Conservation (phyloP, 2,329 filamentous ascomycete genomes). For the Colletotrichum lindemuthianum region DNA sequence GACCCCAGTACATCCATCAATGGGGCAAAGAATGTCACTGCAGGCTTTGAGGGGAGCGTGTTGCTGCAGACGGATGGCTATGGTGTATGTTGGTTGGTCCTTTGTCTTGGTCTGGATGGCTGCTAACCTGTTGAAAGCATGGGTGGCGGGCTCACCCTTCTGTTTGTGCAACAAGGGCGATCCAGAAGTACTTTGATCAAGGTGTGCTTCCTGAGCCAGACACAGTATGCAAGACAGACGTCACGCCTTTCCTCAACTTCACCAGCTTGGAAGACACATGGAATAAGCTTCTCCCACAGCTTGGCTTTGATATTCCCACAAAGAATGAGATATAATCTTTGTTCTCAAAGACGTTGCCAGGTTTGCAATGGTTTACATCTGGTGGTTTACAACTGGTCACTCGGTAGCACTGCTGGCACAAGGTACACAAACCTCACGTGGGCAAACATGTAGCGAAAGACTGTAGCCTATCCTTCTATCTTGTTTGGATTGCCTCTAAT, state of each 20-base stretch:
- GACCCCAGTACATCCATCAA: background rate
- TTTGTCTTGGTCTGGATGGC: background rate
- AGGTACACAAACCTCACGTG: too few relatives aligned
- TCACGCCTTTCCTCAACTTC: background rate
- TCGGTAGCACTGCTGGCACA: too few relatives aligned
- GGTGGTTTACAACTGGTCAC: too few relatives aligned
- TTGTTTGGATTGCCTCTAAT: conserved; percentile 1
- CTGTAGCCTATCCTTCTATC: too few relatives aligned
- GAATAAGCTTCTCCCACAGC: background rate
- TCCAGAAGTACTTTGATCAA: background rate
- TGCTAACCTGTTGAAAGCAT: background rate
- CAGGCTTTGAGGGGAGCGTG: conserved; percentile 6
- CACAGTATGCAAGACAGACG: background rate
- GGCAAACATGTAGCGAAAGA: too few relatives aligned
- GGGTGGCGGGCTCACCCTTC: conserved; percentile 7
- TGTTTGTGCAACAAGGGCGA: background rate
- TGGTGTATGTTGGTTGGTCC: background rate
- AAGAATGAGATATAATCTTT: too few relatives aligned
- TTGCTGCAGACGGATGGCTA: conserved; percentile 1
- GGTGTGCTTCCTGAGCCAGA: background rate
- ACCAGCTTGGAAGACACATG: background rate
- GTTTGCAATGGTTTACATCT: too few relatives aligned
- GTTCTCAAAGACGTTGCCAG: too few relatives aligned
- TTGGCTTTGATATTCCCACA: background rate
- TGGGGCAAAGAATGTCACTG: background rate